Conservation (phyloP, 257 asterid species). For the Buddleja alternifolia region DNA sequence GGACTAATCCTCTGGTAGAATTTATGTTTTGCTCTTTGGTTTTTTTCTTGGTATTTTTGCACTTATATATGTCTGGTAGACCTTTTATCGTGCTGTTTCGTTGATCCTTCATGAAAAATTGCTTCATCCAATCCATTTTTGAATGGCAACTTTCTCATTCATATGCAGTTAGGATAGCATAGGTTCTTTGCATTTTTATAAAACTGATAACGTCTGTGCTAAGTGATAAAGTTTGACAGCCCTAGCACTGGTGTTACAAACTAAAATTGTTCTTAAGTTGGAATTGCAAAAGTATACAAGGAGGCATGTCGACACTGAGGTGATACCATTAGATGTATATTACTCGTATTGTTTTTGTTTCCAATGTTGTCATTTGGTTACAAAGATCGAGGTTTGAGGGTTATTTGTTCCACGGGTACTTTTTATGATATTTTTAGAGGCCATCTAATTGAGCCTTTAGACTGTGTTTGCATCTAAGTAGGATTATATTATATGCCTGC, state of each 20-base stretch:
- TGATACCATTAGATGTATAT: too few relatives aligned
- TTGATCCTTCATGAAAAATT: constrained; percentile 9
- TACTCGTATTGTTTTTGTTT: background rate
- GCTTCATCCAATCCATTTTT: constrained; percentile 2
- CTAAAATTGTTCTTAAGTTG: background rate
- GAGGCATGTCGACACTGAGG: too few relatives aligned
- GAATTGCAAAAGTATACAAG: too few relatives aligned
- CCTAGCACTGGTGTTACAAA: too few relatives aligned
- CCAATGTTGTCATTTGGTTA: background rate
- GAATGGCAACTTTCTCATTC: background rate
- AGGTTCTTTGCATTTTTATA: background rate
- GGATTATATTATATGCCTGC: too few relatives aligned
- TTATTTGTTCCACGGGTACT: background rate
- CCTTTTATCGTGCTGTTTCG: background rate
- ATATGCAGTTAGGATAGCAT: background rate
- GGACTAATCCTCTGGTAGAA: constrained; percentile 70
- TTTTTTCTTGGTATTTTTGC: background rate
- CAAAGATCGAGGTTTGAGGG: background rate
- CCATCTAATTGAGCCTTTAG: too few relatives aligned
- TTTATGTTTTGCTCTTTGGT: constrained; percentile 30
- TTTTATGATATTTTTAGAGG: too few relatives aligned
- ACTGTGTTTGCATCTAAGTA: too few relatives aligned
- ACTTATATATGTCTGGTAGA: constrained; percentile 27
- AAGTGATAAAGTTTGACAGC: constrained; percentile 9
- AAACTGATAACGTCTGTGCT: background rate